These are phyloP conservation scores for Phaeolepiota aurea DNA, from an alignment of 768 basidiomycete species.

Conservation along the genomic window DNA sequence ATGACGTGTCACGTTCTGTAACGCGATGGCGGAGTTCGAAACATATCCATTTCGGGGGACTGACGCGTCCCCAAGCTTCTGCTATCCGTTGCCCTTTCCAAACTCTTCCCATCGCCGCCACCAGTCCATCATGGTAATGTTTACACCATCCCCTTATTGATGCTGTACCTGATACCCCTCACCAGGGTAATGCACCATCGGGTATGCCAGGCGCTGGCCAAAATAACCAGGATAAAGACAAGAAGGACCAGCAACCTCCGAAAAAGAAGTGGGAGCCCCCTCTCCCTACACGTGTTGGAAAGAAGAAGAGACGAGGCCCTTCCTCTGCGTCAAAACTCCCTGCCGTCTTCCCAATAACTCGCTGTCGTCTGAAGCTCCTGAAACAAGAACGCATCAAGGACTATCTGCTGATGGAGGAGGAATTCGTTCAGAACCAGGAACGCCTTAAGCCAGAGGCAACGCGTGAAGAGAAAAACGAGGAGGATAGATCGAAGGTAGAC, in stretches of 20 bases:
- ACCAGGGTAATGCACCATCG: constrained; percentile 74
- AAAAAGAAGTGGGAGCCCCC: constrained; percentile 99
- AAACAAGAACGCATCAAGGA: constrained; percentile 99
- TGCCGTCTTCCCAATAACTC: constrained; percentile 86
- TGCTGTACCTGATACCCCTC: no score
- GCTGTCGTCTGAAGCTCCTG: constrained; percentile 89
- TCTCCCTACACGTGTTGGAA: constrained; percentile 91
- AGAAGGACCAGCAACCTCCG: constrained; percentile 46
- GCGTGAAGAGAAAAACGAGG: constrained; percentile 92
- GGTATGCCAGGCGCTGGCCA: constrained; percentile 35
- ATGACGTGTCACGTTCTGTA: constrained; percentile 11
- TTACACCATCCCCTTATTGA: no score
- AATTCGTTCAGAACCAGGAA: constrained; percentile 91
- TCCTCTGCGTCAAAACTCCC: constrained; percentile 87
- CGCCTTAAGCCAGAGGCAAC: constrained; percentile 80
- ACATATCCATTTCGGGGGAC: constrained; percentile 26
- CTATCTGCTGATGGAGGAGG: constrained; percentile 91
- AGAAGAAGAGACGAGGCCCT: constrained; percentile 95
- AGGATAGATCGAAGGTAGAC: constrained; percentile 89
- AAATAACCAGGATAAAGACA: constrained; percentile 30
- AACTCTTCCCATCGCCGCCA: no score
- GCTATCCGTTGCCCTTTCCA: no score
- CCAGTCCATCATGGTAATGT: no score
- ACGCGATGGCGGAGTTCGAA: constrained; percentile 18
- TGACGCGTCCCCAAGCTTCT: constrained; percentile 42